These are phyloP conservation scores for Cylindrodendrum hubeiense DNA, from an alignment of 2,329 filamentous ascomycete species.

Conservation along the genomic window DNA sequence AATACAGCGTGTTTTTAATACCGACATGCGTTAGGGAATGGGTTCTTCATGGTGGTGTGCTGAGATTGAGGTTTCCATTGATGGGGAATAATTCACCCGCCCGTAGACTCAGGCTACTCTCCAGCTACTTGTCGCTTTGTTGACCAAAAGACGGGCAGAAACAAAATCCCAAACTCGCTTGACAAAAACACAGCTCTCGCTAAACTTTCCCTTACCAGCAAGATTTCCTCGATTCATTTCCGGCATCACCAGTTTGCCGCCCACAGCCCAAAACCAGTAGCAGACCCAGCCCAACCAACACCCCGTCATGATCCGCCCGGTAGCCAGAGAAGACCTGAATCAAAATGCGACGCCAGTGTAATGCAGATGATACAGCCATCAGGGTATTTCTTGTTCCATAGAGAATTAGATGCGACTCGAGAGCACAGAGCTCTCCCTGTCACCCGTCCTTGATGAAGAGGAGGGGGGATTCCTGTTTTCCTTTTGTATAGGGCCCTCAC, in stretches of 20 bases:
- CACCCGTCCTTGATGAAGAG: slow-evolving; percentile 15
- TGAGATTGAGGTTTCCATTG: neutral
- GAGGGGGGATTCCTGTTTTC: slow-evolving; percentile 14
- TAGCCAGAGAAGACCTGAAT: slow-evolving; percentile 40
- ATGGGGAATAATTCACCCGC: neutral
- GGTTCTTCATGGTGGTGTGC: neutral
- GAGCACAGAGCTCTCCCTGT: slow-evolving; percentile 27
- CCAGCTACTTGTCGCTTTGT: slow-evolving; percentile 33
- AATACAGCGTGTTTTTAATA: neutral
- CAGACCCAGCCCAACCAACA: slow-evolving; percentile 38
- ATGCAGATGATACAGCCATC: slow-evolving; percentile 45
- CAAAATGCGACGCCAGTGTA: slow-evolving; percentile 46
- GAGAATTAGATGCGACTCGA: slow-evolving; percentile 34
- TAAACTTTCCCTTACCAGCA: slow-evolving; percentile 20
- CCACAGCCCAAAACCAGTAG: slow-evolving; percentile 13
- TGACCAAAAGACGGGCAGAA: slow-evolving; percentile 28
- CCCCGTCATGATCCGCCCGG: slow-evolving; percentile 27
- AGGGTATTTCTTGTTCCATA: slow-evolving; percentile 40
- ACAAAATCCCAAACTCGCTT: slow-evolving; percentile 13
- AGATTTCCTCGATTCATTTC: slow-evolving; percentile 7
- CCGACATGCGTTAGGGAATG: neutral
- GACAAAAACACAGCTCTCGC: slow-evolving; percentile 30
- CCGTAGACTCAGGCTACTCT: slow-evolving; percentile 7
- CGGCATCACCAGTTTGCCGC: slow-evolving; percentile 3
- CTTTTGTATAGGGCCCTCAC: neutral